A percentile compares a stretch with the other conserved stretches of the same genome.
phyloP scores from a whole-genome alignment of 352 stramenopile species.

The Phytopythium kandeliae region DNA sequence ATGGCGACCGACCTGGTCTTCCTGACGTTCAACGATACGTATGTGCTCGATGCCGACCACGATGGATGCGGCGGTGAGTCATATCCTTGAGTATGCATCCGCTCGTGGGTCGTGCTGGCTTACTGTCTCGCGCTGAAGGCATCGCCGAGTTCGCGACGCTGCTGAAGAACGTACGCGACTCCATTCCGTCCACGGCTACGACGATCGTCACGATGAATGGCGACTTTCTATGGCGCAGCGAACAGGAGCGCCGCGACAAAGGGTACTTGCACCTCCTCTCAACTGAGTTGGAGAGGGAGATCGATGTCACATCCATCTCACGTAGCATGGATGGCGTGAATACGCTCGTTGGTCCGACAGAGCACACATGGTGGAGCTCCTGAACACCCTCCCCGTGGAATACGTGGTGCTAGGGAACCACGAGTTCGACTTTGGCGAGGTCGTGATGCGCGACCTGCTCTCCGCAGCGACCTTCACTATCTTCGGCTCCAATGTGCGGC shows the following conservation, averaged over 20 bases:
- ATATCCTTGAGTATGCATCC: too few species aligned
- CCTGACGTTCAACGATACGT: conserved; percentile 3
- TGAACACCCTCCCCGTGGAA: conserved; percentile 44
- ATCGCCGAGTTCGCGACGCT: conserved; percentile 38
- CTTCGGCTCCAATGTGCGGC: conserved; percentile 42
- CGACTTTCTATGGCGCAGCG: conserved; percentile 44
- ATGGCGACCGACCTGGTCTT: neutral
- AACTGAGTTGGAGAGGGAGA: too few species aligned
- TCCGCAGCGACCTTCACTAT: conserved; percentile 35
- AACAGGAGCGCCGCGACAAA: conserved; percentile 36
- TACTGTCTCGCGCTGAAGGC: too few species aligned
- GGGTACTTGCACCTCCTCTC: too few species aligned
- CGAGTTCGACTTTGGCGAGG: conserved; percentile 48
- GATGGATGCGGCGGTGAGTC: neutral
- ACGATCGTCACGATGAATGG: conserved; percentile 50
- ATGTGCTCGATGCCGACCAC: conserved; percentile 1
- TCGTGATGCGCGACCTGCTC: conserved; percentile 32
- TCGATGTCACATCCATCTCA: too few species aligned
- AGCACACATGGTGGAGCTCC: conserved; percentile 44
- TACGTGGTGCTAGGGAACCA: conserved; percentile 58
- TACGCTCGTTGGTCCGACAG: too few species aligned
- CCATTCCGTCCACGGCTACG: conserved; percentile 26
- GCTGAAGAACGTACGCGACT: conserved; percentile 24
- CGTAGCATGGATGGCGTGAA: too few species aligned
- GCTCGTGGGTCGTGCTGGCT: too few species aligned